Evolutionary conservation across 768 basidiomycete genomes (phyloP).

Genomic region (Phlebiopsis flavidoalba): DNA sequence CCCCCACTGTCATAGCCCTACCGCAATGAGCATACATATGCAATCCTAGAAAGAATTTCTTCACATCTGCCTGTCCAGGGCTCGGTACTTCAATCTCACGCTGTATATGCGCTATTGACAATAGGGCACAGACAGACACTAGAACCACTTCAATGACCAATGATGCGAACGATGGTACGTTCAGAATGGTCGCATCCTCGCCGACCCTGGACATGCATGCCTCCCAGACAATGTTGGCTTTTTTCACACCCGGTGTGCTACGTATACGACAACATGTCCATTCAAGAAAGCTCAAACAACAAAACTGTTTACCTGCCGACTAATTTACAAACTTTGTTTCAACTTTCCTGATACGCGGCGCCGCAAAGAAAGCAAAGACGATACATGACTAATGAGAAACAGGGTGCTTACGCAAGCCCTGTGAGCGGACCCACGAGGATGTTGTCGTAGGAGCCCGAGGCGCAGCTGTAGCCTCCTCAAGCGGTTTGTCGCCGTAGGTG

Average conservation of each 20-base stretch:
- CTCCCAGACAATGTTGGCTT: too few species aligned
- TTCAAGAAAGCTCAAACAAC: not conserved
- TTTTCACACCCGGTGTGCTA: not conserved
- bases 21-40: too few species aligned
- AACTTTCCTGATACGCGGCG: not conserved
- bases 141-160: too few species aligned
- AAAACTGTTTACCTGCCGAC: not conserved
- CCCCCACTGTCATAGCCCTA: too few species aligned
- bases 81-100: too few species aligned
- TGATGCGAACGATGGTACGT: too few species aligned
- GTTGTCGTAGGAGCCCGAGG: not conserved
- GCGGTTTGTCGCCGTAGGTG: slow-evolving; percentile 65
- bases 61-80: too few species aligned
- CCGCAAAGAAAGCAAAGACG: not conserved
- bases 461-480: not conserved
- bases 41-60: too few species aligned
- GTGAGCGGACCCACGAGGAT: not conserved
- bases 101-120: too few species aligned
- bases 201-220: too few species aligned
- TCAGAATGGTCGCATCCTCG: too few species aligned
- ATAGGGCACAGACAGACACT: too few species aligned
- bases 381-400: not conserved
- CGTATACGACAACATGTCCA: not conserved
- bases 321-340: not conserved
- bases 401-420: not conserved